Evolutionary conservation across 2,329 filamentous ascomycete species (phyloP), one percentile per base, ranked within the genome.

Genomic region (Pyricularia sp.): DNA sequence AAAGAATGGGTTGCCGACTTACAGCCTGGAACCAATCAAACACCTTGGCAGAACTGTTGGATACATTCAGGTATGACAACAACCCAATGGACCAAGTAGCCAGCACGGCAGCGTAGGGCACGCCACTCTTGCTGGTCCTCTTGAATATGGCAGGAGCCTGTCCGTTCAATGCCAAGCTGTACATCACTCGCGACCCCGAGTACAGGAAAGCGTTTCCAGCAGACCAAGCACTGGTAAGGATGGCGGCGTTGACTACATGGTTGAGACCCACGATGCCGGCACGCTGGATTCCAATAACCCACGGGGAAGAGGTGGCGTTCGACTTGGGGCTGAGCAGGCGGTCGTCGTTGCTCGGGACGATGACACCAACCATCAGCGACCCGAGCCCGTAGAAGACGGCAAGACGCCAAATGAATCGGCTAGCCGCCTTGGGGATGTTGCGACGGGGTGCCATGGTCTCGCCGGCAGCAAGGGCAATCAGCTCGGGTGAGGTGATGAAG

Each of bases 51-150:
- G 86, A 86, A 33, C 80, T 82, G 68, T 81, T 82, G 60, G 83
- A 86, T 60, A 86, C 81, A 72, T 88, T 89, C 72, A 92, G 82
- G 77, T 87, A 92, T 0, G 86, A 85, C 3, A 92, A 79, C 9
- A 88, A 78, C 28, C 86, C 85, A 70, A 90, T 81, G 0, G 81
- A 73, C 78, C 79, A 81, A 5, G 84, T 85, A 64, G 74, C 75
- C 5, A 84, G 72, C 1, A 86, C 82, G 2, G 78, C 81, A 12
- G 75, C 77, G 69, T 75, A 85, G 0, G 87, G 87, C 0, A 88
- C 84, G 62, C 88, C 88, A 24, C 79, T 78, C 67, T 81, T 82
- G 57, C 81, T 86, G 30, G 87, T 89, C 6, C 73, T 77, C 40
- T 79, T 78, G 75, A 90, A 88, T 66, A 85, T 73, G 8, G 72